Conservation (phyloP, 164 flowering plant genomes). For the Kalanchoe fedtschenkoi region DNA sequence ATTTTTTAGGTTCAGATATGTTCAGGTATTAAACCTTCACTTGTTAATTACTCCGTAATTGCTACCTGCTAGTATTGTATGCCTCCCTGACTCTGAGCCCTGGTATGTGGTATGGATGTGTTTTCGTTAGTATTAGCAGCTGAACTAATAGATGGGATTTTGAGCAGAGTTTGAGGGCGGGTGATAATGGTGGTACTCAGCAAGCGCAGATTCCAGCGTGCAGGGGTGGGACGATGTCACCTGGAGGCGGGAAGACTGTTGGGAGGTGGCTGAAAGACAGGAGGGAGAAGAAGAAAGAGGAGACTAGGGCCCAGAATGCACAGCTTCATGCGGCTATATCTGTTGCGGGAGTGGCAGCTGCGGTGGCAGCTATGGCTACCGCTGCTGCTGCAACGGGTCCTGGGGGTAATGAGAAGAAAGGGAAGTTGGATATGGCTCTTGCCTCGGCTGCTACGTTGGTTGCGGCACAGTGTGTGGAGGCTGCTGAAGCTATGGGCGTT, state of each 20-base stretch:
- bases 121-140: no score
- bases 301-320: constrained; percentile 48
- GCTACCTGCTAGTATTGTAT: no score
- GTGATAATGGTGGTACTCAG: no score
- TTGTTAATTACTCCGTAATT: no score
- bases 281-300: constrained; percentile 58
- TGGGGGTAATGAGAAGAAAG: constrained; percentile 32
- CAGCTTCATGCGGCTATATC: constrained; percentile 61
- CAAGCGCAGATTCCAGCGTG: no score
- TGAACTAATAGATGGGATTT: no score
- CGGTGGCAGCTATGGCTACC: constrained; percentile 53
- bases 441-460: constrained; percentile 67
- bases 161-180: no score
- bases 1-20: no score
- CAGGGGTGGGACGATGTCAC: neutral
- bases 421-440: constrained; percentile 47
- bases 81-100: no score
- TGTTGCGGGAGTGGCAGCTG: constrained; percentile 62
- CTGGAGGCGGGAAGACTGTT: constrained; percentile 39
- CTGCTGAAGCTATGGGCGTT: constrained; percentile 61
- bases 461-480: constrained; percentile 72
- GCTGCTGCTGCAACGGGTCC: constrained; percentile 31
- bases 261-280: constrained; percentile 71
- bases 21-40: no score
- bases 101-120: no score